Percentiles rank a stretch among this genome's conserved stretches.
Conservation (phyloP, 1,139 yeast species). For the Zygotorulaspora mrakii region DNA sequence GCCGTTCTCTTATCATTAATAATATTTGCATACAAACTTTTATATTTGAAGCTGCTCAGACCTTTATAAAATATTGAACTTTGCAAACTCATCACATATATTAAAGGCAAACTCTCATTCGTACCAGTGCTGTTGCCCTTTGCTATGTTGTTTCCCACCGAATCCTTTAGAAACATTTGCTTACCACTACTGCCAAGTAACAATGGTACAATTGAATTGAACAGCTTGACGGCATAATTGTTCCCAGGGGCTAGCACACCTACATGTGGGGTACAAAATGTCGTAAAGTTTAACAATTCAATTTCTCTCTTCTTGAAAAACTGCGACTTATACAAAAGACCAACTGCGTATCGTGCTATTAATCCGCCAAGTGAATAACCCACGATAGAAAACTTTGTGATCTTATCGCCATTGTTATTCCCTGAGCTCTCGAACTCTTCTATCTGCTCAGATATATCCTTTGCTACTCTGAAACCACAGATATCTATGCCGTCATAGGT, state of each 20-base stretch:
- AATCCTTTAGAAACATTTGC: slow-evolving; percentile 66
- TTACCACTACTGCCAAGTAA: slow-evolving; percentile 66
- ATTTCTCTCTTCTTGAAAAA: slow-evolving; percentile 42
- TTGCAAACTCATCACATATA: slow-evolving; percentile 63
- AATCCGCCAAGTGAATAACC: slow-evolving; percentile 87
- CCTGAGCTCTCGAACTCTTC: slow-evolving; percentile 15
- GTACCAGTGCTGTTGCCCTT: slow-evolving; percentile 3
- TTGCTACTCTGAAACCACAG: slow-evolving; percentile 72
- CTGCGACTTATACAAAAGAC: slow-evolving; percentile 54
- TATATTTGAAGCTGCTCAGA: slow-evolving; percentile 48
- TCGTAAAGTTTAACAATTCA: slow-evolving; percentile 58
- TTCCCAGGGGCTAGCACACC: slow-evolving; percentile 67
- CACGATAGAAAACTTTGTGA: slow-evolving; percentile 56
- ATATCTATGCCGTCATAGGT: slow-evolving; percentile 86
- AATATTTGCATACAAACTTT: slow-evolving; percentile 65
- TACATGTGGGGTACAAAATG: slow-evolving; percentile 81
- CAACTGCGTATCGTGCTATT: slow-evolving; percentile 71
- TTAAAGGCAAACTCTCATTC: slow-evolving; percentile 44
- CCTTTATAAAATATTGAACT: slow-evolving; percentile 58
- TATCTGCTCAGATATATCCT: slow-evolving; percentile 56
- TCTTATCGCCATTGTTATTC: slow-evolving; percentile 9
- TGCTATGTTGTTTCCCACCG: slow-evolving; percentile 11
- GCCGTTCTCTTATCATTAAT: slow-evolving; percentile 76
- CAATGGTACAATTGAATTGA: slow-evolving; percentile 58
- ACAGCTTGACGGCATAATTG: slow-evolving; percentile 44